Percentiles rank a stretch among this genome's conserved stretches.
These are phyloP conservation scores for Fusarium abutilonis DNA, from an alignment of 2,329 filamentous ascomycete species.

Conservation along the genomic window DNA sequence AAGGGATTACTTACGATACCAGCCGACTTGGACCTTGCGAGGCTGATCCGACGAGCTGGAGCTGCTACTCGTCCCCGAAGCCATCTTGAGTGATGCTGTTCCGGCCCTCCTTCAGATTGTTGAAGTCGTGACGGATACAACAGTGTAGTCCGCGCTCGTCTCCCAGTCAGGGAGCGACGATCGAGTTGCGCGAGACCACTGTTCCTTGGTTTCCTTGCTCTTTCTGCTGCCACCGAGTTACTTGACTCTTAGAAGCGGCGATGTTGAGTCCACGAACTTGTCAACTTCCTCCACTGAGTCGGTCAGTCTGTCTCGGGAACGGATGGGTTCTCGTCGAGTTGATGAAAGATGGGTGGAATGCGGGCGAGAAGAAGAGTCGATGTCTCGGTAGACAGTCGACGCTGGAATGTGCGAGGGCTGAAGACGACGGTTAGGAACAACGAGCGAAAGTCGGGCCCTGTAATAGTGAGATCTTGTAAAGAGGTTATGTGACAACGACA, in stretches of 20 bases:
- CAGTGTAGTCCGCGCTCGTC: conserved; percentile 38
- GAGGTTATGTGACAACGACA: conserved; percentile 10
- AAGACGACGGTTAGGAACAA: conserved; percentile 39
- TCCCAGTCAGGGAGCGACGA: conserved; percentile 41
- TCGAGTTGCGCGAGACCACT: conserved; percentile 26
- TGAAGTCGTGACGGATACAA: conserved; percentile 25
- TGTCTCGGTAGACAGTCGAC: conserved; percentile 32
- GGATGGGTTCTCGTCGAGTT: conserved; percentile 11
- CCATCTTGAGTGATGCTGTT: conserved; percentile 38
- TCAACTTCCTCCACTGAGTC: conserved; percentile 20
- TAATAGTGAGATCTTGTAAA: conserved; percentile 38
- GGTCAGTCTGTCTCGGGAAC: conserved; percentile 36
- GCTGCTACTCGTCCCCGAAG: conserved; percentile 38
- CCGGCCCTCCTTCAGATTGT: conserved; percentile 29
- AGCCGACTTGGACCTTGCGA: conserved; percentile 58
- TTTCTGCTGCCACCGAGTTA: conserved; percentile 21
- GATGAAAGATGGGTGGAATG: conserved; percentile 39
- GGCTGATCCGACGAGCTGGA: conserved; percentile 44
- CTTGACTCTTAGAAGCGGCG: conserved; percentile 9
- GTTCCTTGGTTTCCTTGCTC: conserved; percentile 24
- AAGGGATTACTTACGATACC: conserved; percentile 57
- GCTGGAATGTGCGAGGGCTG: conserved; percentile 38
- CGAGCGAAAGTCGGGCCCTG: conserved; percentile 44
- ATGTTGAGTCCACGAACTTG: conserved; percentile 1
- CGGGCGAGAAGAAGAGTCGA: conserved; percentile 20